These are phyloP conservation scores for Hemisphaericaspora xylofermentans DNA, from an alignment of 1,139 yeast species.

Conservation along the genomic window DNA sequence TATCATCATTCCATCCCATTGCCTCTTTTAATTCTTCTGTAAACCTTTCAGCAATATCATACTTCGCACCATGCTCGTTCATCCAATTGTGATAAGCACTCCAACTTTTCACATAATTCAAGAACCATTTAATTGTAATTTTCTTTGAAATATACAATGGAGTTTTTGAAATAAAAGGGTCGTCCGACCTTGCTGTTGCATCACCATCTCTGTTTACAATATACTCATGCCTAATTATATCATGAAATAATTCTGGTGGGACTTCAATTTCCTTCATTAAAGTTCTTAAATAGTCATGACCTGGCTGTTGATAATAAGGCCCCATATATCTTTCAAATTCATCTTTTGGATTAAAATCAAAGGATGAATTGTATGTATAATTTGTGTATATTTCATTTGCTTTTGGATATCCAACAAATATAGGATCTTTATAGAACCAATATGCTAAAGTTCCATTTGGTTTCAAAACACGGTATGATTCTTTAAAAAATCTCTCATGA, in stretches of 20 bases:
- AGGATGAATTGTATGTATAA: conserved; percentile 38
- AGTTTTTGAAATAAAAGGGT: conserved; percentile 19
- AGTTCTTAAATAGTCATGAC: conserved; percentile 51
- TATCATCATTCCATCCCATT: conserved; percentile 46
- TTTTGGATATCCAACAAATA: conserved; percentile 39
- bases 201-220: conserved; percentile 32
- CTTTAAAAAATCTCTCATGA: conserved; percentile 50
- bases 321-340: conserved; percentile 54
- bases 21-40: conserved; percentile 40
- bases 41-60: conserved; percentile 43
- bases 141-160: conserved; percentile 40
- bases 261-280: conserved; percentile 43
- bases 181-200: conserved; percentile 13
- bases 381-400: conserved; percentile 42
- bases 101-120: conserved; percentile 59
- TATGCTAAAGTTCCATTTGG: conserved; percentile 66
- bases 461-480: conserved; percentile 49
- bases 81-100: conserved; percentile 74
- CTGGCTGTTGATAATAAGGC: conserved; percentile 75
- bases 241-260: conserved; percentile 38
- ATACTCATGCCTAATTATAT: conserved; percentile 40
- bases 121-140: conserved; percentile 44
- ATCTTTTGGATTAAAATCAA: conserved; percentile 19
- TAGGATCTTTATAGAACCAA: conserved; percentile 80
- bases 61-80: conserved; percentile 27